Base-by-base conservation (phyloP, 1,284 basidiomycete species). In the Leccinum fallax region DNA sequence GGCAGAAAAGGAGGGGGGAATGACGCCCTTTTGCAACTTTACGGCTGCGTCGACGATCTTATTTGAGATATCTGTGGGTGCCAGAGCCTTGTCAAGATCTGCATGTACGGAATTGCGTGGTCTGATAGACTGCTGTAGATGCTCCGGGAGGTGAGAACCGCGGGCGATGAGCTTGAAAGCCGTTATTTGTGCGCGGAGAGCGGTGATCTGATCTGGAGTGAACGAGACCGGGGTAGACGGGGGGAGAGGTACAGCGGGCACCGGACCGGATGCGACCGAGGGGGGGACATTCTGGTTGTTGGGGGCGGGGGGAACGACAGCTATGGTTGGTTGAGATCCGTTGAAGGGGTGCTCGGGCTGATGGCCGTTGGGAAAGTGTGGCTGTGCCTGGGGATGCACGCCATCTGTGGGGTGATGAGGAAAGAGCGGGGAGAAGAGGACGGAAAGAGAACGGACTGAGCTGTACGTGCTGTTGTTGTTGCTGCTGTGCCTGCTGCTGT, bases 161-260 rank as follows among this genome's bases (percentile, higher is more conserved):
- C 89, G 87, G 21, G 84, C 83, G 64, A 98, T 84, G 63, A 91
- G 85, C 73, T 94, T 94, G 81, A 92, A 97, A 0, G 96, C 94
- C 61, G 90, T 85, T 53, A 98, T 94, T 74, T 99, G 97, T 0
- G 91, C 87, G 58, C 93, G 87, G 46, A 98, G 86, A 28, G 93
- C 88, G 51, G 84, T 85, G 59, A 97, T 90, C 73, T 98, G 96
- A 59, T 93, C 91, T 1, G 80, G 81, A 2, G 92, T 92, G 76
- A 98, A 94, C 4, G 89, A 88, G n/a, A 91, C 83, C 30, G 90
- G 88, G 0, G 86, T 86, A 53, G 84, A 73, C 59, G 69, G 48
- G 67, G 79, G 66, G 65, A 74, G 61, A 13, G 72, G 74, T 1
- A 59, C 61, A 26, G 65, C 2, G 38, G 69, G 74, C 2, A 75